phyloP scores from a whole-genome alignment of 768 basidiomycete species.

The Amanita thiersii region DNA sequence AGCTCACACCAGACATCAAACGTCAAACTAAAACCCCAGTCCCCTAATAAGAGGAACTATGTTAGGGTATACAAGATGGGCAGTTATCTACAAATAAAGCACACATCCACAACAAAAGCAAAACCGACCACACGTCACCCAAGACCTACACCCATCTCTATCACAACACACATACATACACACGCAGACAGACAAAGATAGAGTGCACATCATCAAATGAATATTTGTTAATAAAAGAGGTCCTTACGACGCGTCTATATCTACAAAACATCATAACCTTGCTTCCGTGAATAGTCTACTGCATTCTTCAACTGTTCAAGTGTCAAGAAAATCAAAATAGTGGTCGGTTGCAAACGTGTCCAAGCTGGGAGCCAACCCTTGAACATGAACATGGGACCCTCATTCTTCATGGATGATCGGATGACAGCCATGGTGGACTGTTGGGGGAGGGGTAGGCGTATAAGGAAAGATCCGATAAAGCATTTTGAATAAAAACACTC shows the following conservation, averaged over 20 bases:
- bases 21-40: too few species aligned
- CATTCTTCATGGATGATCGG: slow-evolving; percentile 54
- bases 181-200: too few species aligned
- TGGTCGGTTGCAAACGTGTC: slow-evolving; percentile 80
- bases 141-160: too few species aligned
- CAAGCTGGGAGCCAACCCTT: slow-evolving; percentile 89
- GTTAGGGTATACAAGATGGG: too few species aligned
- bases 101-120: too few species aligned
- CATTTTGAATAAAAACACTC: slow-evolving; percentile 18
- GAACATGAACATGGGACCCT: slow-evolving; percentile 88
- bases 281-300: slow-evolving; percentile 51
- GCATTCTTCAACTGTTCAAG: slow-evolving; percentile 73
- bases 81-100: too few species aligned
- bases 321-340: slow-evolving; percentile 81
- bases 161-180: too few species aligned
- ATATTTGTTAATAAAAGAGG: slow-evolving; percentile 1
- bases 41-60: too few species aligned
- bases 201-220: too few species aligned
- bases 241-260: neutral
- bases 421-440: slow-evolving; percentile 71
- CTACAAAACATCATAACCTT: slow-evolving; percentile 26
- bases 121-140: too few species aligned
- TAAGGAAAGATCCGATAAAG: neutral
- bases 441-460: slow-evolving; percentile 4
- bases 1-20: too few species aligned